A percentile compares a stretch with the other conserved stretches of the same genome.
phyloP scores from a whole-genome alignment of 2,329 filamentous ascomycete genomes.

The Aspergillus quadrilineatus region DNA sequence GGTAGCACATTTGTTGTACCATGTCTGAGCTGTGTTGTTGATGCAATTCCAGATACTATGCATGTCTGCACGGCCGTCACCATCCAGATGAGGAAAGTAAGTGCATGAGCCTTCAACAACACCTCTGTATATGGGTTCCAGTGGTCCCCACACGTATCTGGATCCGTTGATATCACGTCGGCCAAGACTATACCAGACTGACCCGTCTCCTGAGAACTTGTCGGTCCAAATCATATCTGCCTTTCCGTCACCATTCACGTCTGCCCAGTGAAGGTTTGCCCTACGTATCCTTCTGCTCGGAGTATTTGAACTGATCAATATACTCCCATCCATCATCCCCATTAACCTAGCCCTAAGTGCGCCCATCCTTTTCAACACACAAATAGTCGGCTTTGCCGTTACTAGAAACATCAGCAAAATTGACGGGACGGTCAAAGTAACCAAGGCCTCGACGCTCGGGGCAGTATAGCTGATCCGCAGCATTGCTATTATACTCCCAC shows the following conservation, averaged over 20 bases:
- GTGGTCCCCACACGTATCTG: too few relatives aligned
- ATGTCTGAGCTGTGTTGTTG: background rate
- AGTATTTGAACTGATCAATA: slow-evolving; percentile 32
- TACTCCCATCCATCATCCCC: slow-evolving; percentile 11
- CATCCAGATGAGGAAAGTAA: slow-evolving; percentile 18
- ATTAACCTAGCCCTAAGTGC: slow-evolving; percentile 16
- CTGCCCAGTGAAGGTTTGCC: slow-evolving; percentile 39
- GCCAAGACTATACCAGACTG: too few relatives aligned
- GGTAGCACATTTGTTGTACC: background rate
- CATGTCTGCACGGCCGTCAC: slow-evolving; percentile 23
- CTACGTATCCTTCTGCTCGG: slow-evolving; percentile 33
- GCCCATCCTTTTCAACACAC: background rate
- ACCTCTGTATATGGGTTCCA: too few relatives aligned
- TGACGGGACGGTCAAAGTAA: background rate
- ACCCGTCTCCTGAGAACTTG: too few relatives aligned
- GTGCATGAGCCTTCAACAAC: too few relatives aligned
- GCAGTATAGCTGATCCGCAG: background rate
- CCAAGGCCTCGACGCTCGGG: background rate
- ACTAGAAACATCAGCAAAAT: background rate
- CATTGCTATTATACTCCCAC: background rate
- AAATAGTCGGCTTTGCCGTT: background rate
- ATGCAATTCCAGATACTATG: background rate
- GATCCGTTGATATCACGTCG: too few relatives aligned
- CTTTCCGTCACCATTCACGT: slow-evolving; percentile 26
- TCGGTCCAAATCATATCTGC: too few relatives aligned